Conservation (phyloP, 257 asterid species). For the Galeopsis tetrahit region DNA sequence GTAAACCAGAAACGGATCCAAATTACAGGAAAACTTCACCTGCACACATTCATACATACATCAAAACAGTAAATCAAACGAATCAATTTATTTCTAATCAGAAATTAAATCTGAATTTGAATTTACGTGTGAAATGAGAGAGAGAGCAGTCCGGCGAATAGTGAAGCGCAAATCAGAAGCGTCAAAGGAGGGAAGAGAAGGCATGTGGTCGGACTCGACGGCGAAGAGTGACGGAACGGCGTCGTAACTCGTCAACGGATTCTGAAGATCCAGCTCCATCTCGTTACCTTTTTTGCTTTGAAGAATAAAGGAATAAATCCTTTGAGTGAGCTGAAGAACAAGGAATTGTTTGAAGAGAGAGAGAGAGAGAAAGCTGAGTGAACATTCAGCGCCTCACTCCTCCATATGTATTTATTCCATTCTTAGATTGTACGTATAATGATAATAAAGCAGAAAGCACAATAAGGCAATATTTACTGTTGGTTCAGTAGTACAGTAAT, state of each 20-base stretch:
- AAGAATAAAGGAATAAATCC: conserved; percentile 17
- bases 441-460: conserved; percentile 22
- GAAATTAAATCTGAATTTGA: conserved; percentile 10
- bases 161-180: conserved; percentile 40
- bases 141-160: conserved; percentile 51
- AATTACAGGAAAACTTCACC: conserved; percentile 44
- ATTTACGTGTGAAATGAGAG: conserved; percentile 50
- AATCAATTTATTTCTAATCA: neutral
- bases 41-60: conserved; percentile 26
- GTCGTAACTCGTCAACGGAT: conserved; percentile 48
- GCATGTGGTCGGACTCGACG: conserved; percentile 58
- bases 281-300: neutral
- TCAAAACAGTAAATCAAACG: neutral
- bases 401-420: conserved; percentile 26
- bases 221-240: conserved; percentile 55
- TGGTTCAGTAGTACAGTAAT: neutral
- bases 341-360: conserved; percentile 10
- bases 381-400: conserved; percentile 28
- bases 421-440: neutral
- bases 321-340: conserved; percentile 21
- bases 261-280: conserved; percentile 57
- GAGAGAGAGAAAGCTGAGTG: conserved; percentile 8
- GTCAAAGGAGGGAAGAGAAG: conserved; percentile 41
- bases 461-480: neutral
- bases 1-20: conserved; percentile 54